Evolutionary conservation across 805 yeast species (phyloP).

Genomic region (Wickerhamiella azyma): DNA sequence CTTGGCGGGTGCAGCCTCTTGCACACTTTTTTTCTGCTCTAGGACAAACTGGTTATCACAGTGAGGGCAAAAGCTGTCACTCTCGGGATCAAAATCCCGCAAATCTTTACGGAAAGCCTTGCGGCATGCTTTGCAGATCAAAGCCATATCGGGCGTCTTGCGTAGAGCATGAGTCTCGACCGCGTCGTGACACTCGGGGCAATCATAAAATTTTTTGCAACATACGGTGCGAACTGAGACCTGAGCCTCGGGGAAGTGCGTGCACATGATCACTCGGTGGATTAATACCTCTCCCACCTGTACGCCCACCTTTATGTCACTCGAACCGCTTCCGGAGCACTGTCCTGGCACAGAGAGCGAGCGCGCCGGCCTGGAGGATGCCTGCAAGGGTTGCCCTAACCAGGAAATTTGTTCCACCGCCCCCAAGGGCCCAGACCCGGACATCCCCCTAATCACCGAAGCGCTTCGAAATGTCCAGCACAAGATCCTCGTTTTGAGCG

Average conservation of each 20-base stretch:
- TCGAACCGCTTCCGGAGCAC: constrained; percentile 75
- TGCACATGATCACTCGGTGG: constrained; percentile 23
- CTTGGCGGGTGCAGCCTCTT: constrained; percentile 11
- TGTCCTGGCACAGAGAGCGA: constrained; percentile 98
- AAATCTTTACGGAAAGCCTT: constrained; percentile 26
- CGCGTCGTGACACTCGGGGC: constrained; percentile 24
- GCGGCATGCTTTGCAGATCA: constrained; percentile 24
- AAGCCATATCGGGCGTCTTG: constrained; percentile 23
- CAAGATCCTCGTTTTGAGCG: constrained; percentile 61
- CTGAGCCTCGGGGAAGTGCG: constrained; percentile 24
- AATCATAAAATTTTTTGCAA: constrained; percentile 26
- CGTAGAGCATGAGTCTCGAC: constrained; percentile 22
- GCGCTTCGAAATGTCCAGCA: constrained; percentile 55
- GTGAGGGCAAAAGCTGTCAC: constrained; percentile 26
- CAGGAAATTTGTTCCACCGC: constrained; percentile 74
- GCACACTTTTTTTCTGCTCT: constrained; percentile 13
- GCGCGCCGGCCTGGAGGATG: constrained; percentile 83
- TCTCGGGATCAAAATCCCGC: constrained; percentile 23
- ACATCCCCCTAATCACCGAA: constrained; percentile 58
- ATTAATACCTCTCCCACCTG: too few relatives aligned
- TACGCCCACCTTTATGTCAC: background rate
- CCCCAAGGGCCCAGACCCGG: constrained; percentile 90
- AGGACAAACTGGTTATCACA: constrained; percentile 25
- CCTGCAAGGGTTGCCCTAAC: constrained; percentile 91
- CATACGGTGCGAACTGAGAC: constrained; percentile 24